These are phyloP conservation scores for Hortaea sp. DNA, from an alignment of 2,329 filamentous ascomycete species.

Conservation along the genomic window DNA sequence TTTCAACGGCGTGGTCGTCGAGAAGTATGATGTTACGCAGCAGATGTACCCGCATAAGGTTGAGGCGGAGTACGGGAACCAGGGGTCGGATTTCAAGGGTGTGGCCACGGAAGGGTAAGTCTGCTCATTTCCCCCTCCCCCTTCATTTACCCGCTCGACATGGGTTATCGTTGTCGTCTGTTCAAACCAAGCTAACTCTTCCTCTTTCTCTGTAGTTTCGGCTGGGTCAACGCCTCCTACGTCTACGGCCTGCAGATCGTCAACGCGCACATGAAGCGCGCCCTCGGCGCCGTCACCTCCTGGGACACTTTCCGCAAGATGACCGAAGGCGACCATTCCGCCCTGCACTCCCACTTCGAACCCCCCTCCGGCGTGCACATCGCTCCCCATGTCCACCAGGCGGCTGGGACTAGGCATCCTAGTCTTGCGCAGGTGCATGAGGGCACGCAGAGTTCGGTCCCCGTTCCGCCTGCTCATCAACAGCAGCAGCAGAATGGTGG, in stretches of 20 bases:
- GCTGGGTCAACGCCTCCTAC: slow-evolving; percentile 98
- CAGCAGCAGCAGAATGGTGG: background rate
- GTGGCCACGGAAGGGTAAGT: slow-evolving; percentile 92
- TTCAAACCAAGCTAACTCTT: background rate
- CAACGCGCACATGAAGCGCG: slow-evolving; percentile 79
- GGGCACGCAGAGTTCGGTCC: background rate
- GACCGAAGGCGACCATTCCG: slow-evolving; percentile 10
- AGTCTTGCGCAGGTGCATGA: slow-evolving; percentile 6
- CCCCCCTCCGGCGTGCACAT: background rate
- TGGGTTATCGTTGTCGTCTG: too few relatives aligned
- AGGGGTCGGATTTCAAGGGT: slow-evolving; percentile 89
- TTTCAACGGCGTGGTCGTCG: slow-evolving; percentile 95
- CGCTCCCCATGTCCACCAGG: slow-evolving; percentile 2
- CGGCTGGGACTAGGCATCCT: background rate
- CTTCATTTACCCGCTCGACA: background rate
- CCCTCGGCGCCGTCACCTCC: slow-evolving; percentile 76
- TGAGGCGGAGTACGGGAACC: slow-evolving; percentile 95
- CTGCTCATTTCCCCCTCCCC: background rate
- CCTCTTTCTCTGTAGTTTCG: slow-evolving; percentile 55
- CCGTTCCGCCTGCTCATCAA: background rate
- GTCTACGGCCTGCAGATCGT: slow-evolving; percentile 85
- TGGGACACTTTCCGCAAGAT: slow-evolving; percentile 72
- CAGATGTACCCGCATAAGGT: slow-evolving; percentile 86
- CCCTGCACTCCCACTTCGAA: background rate
- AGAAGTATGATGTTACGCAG: slow-evolving; percentile 95